A percentile compares a stretch with the other conserved stretches of the same genome.
phyloP scores from a whole-genome alignment of 192 early-diverging fungal genomes.

The Phycomyces blakesleeanus region DNA sequence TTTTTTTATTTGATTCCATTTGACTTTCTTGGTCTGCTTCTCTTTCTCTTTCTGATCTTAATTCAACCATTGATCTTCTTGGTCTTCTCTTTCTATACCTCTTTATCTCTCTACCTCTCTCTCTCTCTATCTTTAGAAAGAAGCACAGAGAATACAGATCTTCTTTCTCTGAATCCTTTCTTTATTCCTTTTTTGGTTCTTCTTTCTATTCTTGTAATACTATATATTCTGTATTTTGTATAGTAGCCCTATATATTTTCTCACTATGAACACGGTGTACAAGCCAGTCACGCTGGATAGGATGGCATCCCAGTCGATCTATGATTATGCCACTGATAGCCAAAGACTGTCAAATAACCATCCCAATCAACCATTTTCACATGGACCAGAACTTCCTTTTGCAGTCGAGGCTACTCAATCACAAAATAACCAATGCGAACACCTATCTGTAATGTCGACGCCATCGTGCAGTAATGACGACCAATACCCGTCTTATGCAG shows the following conservation, averaged over 20 bases:
- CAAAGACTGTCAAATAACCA: constrained; percentile 1
- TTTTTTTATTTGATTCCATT: background rate
- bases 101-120: no score
- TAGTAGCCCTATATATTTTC: background rate
- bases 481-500: constrained; percentile 43
- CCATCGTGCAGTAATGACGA: constrained; percentile 24
- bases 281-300: background rate
- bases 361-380: background rate
- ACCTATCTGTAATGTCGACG: constrained; percentile 4
- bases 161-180: background rate
- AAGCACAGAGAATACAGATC: background rate
- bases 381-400: background rate
- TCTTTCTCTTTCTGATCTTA: background rate
- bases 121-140: no score
- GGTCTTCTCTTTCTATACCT: no score
- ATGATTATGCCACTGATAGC: background rate
- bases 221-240: background rate
- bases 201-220: background rate
- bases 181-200: background rate
- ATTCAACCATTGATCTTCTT: no score
- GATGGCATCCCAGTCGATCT: background rate
- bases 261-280: background rate
- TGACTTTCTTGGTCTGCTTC: background rate
- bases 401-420: background rate
- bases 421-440: background rate